Evolutionary conservation across 306 rosid species (phyloP).

Genomic region (Lagenaria siceraria): DNA sequence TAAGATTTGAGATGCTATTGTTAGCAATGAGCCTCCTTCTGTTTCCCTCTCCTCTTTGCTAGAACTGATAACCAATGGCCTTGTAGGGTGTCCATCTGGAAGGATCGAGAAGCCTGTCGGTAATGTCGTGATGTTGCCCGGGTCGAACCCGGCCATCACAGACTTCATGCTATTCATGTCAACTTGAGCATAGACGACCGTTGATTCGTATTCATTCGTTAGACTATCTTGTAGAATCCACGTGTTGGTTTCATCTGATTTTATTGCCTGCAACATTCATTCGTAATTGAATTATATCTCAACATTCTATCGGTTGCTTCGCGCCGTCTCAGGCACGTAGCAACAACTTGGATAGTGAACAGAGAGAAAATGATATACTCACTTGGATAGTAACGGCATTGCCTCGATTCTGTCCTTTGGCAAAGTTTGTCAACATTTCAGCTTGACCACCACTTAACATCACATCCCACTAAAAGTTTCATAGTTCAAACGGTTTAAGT

Average conservation of each 20-base stretch:
- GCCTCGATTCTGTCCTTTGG: conserved; percentile 96
- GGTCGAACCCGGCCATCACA: conserved; percentile 77
- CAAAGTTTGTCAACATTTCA: conserved; percentile 57
- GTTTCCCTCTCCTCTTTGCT: conserved; percentile 50
- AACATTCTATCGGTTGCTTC: too few relatives aligned
- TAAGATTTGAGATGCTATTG: conserved; percentile 65
- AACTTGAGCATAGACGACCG: conserved; percentile 75
- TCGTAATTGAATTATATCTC: neutral
- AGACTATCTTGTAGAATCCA: conserved; percentile 89
- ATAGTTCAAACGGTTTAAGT: neutral
- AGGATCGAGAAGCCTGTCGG: conserved; percentile 85
- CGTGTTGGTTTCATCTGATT: conserved; percentile 56
- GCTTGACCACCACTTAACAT: conserved; percentile 53
- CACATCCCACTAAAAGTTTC: conserved; percentile 65
- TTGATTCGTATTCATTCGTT: conserved; percentile 70
- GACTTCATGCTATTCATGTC: conserved; percentile 65
- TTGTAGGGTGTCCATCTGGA: conserved; percentile 67
- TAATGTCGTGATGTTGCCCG: conserved; percentile 56
- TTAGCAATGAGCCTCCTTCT: conserved; percentile 82
- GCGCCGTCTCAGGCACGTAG: too few relatives aligned
- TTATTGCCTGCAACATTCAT: conserved; percentile 34
- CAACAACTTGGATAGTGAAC: neutral
- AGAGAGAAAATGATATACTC: conserved; percentile 13
- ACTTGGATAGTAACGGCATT: conserved; percentile 81
- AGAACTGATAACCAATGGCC: conserved; percentile 70